Base-by-base conservation (phyloP, 345 rosid species). In the Anastatica hierochuntica region DNA sequence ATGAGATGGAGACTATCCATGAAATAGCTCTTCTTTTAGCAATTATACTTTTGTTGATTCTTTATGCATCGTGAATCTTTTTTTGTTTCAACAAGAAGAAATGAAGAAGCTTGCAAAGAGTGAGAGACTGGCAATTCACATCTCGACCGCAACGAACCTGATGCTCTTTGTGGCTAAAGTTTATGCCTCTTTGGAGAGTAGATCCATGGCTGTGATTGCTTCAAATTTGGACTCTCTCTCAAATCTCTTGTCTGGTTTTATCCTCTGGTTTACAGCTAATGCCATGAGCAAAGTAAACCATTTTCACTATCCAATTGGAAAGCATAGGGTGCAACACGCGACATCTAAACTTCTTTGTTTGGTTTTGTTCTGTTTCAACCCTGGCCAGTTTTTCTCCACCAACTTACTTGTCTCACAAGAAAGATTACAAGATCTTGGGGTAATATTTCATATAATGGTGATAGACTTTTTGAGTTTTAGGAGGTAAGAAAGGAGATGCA, bases 301-400 rank as follows among this genome's bases (percentile, higher is more conserved):
- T 0, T 79, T 72, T 68, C 61, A 49, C 58, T 84, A 84, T 60
- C 97, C 97, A 1, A 79, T 88, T 6, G 97, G 97, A 26, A 88
- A 84, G 62, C 80, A 74, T 34, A 69, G 88, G 26, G 84, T 88
- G 97, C 97, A 88, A n/a, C 97, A 90, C 8, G 95, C 82, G 72
- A 94, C 84, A 72, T 48, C 77, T 43, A 43, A 20, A n/a, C n/a
- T 42, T 17, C 53, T 40, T 30, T 1, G 8, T 24, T 52, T 23
- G 46, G 21, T 38, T 38, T 38, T 6, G 33, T 50, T 33, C 36
- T 40, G 27, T 5, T 24, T 24, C 45, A 44, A 16, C n/a, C 4
- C 2, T 23, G 34, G 12, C 58, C 8, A 8, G 14, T 20, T n/a
- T n/a, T n/a, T n/a, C n/a, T n/a, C n/a, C n/a, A n/a, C n/a, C n/a